Percentiles rank a stretch among this genome's conserved stretches.
Evolutionary conservation across 2,329 filamentous ascomycete genomes (phyloP).

Genomic region (Arthrobotrys sinensis): DNA sequence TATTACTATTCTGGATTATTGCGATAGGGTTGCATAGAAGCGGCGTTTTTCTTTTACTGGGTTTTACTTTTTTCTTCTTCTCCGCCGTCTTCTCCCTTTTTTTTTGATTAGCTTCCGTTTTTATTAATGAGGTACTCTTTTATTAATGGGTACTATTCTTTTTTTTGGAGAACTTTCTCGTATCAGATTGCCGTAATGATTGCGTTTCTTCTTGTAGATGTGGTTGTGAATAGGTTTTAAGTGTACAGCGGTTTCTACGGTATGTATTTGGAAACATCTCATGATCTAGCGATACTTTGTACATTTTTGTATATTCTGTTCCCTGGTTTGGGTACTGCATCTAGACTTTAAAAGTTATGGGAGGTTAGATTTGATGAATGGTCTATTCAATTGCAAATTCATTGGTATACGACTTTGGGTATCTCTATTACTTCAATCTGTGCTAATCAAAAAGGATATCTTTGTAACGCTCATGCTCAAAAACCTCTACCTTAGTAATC

Average conservation of each 20-base stretch:
- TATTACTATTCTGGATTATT: conserved; percentile 18
- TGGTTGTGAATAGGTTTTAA: neutral
- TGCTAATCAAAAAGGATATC: neutral
- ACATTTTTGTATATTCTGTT: no score
- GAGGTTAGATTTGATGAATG: no score
- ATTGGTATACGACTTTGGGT: conserved; percentile 1
- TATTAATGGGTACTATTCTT: conserved; percentile 16
- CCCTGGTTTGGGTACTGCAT: no score
- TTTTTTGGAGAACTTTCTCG: neutral
- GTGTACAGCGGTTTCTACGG: no score
- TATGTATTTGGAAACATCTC: no score
- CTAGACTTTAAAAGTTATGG: no score
- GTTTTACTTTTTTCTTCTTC: no score
- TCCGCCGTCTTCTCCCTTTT: no score
- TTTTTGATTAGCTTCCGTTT: neutral
- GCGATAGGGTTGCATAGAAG: conserved; percentile 27
- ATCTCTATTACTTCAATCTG: conserved; percentile 6
- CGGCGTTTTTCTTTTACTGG: conserved; percentile 2
- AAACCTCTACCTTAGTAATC: no score
- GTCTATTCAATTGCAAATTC: neutral
- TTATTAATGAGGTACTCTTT: neutral
- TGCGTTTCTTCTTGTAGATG: neutral
- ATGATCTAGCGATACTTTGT: no score
- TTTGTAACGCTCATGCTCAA: no score
- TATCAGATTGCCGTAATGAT: neutral